phyloP scores from a whole-genome alignment of 768 basidiomycete genomes.

The Leucosporidium yakuticum region DNA sequence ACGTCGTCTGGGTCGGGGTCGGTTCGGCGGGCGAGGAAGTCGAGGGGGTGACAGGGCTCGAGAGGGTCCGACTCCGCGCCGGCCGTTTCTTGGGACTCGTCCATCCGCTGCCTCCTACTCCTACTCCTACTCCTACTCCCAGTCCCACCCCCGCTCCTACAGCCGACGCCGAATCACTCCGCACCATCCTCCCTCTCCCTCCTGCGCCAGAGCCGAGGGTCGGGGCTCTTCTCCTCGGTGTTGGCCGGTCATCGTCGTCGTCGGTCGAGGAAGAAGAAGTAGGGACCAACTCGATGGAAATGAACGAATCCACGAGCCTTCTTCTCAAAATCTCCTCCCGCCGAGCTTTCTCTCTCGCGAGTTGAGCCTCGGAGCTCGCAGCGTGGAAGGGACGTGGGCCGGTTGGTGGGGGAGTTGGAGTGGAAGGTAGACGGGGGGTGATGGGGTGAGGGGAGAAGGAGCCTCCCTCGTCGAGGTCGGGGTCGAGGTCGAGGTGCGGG shows the following conservation, averaged over 20 bases:
- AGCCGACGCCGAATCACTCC: too few relatives aligned
- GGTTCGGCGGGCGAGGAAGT: background rate
- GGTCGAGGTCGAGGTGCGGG: background rate
- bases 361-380: background rate
- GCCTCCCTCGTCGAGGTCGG: background rate
- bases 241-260: background rate
- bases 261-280: background rate
- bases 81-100: too few relatives aligned
- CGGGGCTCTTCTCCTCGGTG: too few relatives aligned
- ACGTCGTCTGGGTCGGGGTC: background rate
- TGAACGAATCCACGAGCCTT: conserved; percentile 22
- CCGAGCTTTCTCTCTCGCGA: conserved; percentile 11
- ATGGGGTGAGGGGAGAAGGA: too few relatives aligned
- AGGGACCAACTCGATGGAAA: conserved; percentile 21
- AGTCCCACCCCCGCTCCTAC: too few relatives aligned
- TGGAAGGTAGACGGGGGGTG: background rate
- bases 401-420: background rate
- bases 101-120: too few relatives aligned
- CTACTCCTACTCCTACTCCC: too few relatives aligned
- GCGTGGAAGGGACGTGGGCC: background rate
- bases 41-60: background rate
- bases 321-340: conserved; percentile 4
- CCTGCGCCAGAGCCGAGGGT: too few relatives aligned
- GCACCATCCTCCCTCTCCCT: too few relatives aligned
- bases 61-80: background rate